These are phyloP conservation scores for Fusarium sp. DNA, from an alignment of 2,329 filamentous ascomycete genomes.

Conservation along the genomic window DNA sequence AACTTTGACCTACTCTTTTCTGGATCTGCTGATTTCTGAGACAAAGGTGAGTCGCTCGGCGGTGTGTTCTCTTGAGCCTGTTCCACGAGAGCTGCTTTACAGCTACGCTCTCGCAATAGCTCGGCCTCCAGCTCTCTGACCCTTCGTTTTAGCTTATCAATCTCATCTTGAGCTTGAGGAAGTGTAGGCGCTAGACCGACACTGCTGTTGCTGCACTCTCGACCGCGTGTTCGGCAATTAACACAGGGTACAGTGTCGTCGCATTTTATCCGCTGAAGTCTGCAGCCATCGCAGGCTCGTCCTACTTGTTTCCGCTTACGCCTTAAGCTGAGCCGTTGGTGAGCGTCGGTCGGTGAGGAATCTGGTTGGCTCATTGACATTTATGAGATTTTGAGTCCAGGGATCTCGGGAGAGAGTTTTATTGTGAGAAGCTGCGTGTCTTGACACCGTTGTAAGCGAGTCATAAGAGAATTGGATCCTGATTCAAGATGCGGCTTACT, in stretches of 20 bases:
- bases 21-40: neutral
- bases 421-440: neutral
- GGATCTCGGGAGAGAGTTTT: neutral
- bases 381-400: neutral
- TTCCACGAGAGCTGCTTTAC: fast-evolving
- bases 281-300: slow-evolving; percentile 27
- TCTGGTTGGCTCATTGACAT: neutral
- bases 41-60: neutral
- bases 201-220: slow-evolving; percentile 12
- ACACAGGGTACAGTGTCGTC: slow-evolving; percentile 22
- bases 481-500: neutral
- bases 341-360: neutral
- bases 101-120: neutral
- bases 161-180: slow-evolving; percentile 22
- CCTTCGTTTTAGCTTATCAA: neutral
- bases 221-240: slow-evolving; percentile 16
- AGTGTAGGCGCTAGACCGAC: neutral
- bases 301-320: slow-evolving; percentile 34
- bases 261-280: slow-evolving; percentile 31
- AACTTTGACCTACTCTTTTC: neutral
- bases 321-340: slow-evolving; percentile 4
- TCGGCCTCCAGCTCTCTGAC: slow-evolving; percentile 10
- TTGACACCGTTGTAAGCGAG: neutral
- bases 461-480: neutral
- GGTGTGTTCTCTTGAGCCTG: slow-evolving; percentile 9